Evolutionary conservation across 2,329 filamentous ascomycete species (phyloP).

Genomic region (Chaetomiaceae sp.): DNA sequence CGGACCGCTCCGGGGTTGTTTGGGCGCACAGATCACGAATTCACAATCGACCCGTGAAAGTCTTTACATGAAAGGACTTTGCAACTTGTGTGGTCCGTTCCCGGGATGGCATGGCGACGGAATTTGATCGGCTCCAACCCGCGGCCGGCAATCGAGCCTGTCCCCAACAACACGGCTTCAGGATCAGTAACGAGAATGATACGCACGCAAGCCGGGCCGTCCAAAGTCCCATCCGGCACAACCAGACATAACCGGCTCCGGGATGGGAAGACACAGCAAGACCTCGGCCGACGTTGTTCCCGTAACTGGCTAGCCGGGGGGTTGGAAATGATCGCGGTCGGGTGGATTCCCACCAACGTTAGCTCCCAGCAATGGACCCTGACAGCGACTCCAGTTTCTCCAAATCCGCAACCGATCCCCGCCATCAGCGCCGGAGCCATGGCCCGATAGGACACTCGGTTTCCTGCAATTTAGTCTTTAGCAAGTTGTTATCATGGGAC

Average conservation of each 20-base stretch:
- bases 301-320: neutral
- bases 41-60: neutral
- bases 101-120: neutral
- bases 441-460: too few species aligned
- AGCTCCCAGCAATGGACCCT: slow-evolving; percentile 1
- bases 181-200: neutral
- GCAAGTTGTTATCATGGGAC: too few species aligned
- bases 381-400: slow-evolving; percentile 10
- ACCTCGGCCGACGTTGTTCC: slow-evolving; percentile 5
- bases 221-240: neutral
- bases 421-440: too few species aligned
- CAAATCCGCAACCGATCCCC: slow-evolving; percentile 15
- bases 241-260: slow-evolving; percentile 6
- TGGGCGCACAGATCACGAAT: slow-evolving; percentile 4
- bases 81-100: neutral
- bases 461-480: too few species aligned
- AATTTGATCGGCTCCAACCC: neutral
- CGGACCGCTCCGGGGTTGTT: slow-evolving; percentile 7
- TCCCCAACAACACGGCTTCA: neutral
- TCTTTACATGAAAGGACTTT: neutral
- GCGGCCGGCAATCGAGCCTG: neutral
- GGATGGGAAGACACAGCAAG: slow-evolving; percentile 1
- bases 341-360: slow-evolving; percentile 5
- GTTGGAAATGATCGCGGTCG: slow-evolving; percentile 1
- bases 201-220: neutral